Conservation (phyloP, 2,329 filamentous ascomycete species). For the Fragosphaeria purpurea region DNA sequence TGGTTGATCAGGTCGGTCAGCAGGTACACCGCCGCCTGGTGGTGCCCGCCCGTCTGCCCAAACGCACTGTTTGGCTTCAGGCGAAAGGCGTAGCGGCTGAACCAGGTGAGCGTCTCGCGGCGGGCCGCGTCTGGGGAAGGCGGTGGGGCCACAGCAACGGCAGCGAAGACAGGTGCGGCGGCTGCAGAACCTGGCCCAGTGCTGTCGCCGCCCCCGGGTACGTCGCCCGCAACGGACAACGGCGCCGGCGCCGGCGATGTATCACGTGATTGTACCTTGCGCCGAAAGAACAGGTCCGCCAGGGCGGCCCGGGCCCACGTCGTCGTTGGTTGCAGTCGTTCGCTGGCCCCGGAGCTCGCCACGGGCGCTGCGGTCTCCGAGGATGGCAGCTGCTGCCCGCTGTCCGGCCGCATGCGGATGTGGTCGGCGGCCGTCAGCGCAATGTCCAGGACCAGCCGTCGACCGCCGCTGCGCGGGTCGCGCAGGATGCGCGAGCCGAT, state of each 20-base stretch:
- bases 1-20: slow-evolving; percentile 23
- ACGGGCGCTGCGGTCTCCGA: too few species aligned
- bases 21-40: slow-evolving; percentile 14
- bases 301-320: not conserved
- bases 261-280: too few species aligned
- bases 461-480: not conserved
- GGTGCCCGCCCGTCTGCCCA: slow-evolving; percentile 2
- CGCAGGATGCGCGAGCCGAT: slow-evolving; percentile 6
- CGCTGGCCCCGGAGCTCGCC: too few species aligned
- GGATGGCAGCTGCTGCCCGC: not conserved
- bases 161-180: not conserved
- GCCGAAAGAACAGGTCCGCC: not conserved
- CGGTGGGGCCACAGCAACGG: not conserved
- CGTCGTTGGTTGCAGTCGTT: too few species aligned
- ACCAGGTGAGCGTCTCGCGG: slow-evolving; percentile 12
- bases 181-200: not conserved
- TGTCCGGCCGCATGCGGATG: slow-evolving; percentile 14
- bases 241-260: too few species aligned
- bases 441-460: slow-evolving; percentile 3
- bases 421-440: slow-evolving; percentile 10
- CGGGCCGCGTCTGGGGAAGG: not conserved
- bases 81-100: slow-evolving; percentile 16
- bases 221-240: too few species aligned
- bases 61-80: slow-evolving; percentile 8
- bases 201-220: not conserved